Evolutionary conservation across 768 basidiomycete genomes (phyloP).

Genomic region (Suillus placidus): DNA sequence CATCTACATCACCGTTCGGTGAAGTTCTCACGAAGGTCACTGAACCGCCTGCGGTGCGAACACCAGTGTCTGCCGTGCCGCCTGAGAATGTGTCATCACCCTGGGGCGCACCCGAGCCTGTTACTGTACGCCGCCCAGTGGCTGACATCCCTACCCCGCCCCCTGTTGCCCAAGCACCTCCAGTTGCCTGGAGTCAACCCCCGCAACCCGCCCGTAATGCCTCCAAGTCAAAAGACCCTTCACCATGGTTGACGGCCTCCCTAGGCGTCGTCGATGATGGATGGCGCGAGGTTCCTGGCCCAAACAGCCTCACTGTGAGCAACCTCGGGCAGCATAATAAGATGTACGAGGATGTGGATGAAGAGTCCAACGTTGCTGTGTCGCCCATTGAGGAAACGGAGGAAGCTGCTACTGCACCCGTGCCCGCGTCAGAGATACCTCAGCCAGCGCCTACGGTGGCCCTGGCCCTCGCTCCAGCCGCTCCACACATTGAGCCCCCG

Average conservation of each 20-base stretch:
- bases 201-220: slow-evolving; percentile 20
- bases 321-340: slow-evolving; percentile 64
- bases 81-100: slow-evolving; percentile 22
- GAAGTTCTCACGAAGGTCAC: slow-evolving; percentile 24
- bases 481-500: slow-evolving; percentile 19
- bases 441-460: slow-evolving; percentile 17
- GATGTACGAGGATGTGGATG: slow-evolving; percentile 41
- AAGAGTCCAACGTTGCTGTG: slow-evolving; percentile 19
- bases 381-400: slow-evolving; percentile 17
- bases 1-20: slow-evolving; percentile 24
- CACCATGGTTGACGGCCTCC: slow-evolving; percentile 58
- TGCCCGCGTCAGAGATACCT: slow-evolving; percentile 7
- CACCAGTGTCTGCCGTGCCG: slow-evolving; percentile 26
- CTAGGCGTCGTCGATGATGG: slow-evolving; percentile 47
- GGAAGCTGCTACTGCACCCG: slow-evolving; percentile 19
- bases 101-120: slow-evolving; percentile 22
- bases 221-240: slow-evolving; percentile 41
- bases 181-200: slow-evolving; percentile 41
- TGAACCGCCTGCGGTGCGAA: slow-evolving; percentile 25
- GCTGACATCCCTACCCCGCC: slow-evolving; percentile 1
- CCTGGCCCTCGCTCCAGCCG: slow-evolving; percentile 12
- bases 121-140: slow-evolving; percentile 20
- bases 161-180: slow-evolving; percentile 27
- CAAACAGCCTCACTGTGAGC: slow-evolving; percentile 56
- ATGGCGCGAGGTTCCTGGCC: slow-evolving; percentile 47